Evolutionary conservation across 2,329 filamentous ascomycete species (phyloP).

Genomic region (Diplodia sapinea): DNA sequence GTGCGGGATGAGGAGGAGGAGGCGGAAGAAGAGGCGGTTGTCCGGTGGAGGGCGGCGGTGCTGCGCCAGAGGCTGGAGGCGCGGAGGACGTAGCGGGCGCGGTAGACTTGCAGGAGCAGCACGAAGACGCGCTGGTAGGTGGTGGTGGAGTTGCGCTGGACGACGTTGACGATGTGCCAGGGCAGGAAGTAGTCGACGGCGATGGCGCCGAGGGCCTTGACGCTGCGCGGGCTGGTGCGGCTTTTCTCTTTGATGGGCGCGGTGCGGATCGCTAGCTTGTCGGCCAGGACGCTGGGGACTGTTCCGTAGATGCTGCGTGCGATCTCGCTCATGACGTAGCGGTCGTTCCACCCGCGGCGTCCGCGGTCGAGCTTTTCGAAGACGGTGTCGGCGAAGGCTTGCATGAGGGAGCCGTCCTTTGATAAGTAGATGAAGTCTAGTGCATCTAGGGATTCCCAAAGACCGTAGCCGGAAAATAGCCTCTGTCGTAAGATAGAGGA

Average conservation of each 20-base stretch:
- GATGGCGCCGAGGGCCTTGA: slow-evolving; percentile 68
- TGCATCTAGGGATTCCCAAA: slow-evolving; percentile 68
- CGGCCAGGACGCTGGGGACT: slow-evolving; percentile 60
- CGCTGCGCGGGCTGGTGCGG: slow-evolving; percentile 52
- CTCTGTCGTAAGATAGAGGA: slow-evolving; percentile 68
- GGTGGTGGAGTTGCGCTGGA: slow-evolving; percentile 67
- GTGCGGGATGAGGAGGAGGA: background rate
- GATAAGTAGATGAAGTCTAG: slow-evolving; percentile 78
- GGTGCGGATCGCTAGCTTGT: slow-evolving; percentile 67
- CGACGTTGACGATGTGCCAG: slow-evolving; percentile 72
- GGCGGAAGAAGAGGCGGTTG: slow-evolving; percentile 31
- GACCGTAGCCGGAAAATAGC: slow-evolving; percentile 71
- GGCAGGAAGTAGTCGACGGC: slow-evolving; percentile 66
- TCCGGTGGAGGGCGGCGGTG: slow-evolving; percentile 42
- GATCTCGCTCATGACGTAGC: slow-evolving; percentile 78
- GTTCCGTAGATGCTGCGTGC: slow-evolving; percentile 72
- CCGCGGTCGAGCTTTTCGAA: slow-evolving; percentile 75
- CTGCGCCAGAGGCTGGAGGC: slow-evolving; percentile 38
- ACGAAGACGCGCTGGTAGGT: slow-evolving; percentile 76
- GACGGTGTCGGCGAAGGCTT: slow-evolving; percentile 69
- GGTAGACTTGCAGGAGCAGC: slow-evolving; percentile 77
- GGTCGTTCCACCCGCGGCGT: slow-evolving; percentile 73
- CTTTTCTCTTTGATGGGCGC: slow-evolving; percentile 55
- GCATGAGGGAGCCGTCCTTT: slow-evolving; percentile 71
- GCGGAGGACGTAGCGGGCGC: slow-evolving; percentile 71